These are phyloP conservation scores for Phytopythium montanum DNA, from an alignment of 352 stramenopile species.

Conservation along the genomic window DNA sequence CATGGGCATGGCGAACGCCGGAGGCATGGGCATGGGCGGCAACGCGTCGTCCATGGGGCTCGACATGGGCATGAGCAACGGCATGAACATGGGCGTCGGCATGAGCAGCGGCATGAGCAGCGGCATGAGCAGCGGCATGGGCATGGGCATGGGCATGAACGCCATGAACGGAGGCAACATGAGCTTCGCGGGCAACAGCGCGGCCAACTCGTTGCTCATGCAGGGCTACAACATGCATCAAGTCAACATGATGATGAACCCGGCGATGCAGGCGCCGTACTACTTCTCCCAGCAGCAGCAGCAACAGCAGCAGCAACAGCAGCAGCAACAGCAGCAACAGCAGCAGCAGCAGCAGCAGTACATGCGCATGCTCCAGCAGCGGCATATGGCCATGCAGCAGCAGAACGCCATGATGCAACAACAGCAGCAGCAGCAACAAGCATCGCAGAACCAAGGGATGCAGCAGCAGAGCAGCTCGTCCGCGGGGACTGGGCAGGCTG, in stretches of 20 bases:
- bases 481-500: slow-evolving; percentile 12
- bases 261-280: slow-evolving; percentile 44
- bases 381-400: slow-evolving; percentile 36
- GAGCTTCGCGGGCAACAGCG: slow-evolving; percentile 48
- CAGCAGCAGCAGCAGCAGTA: slow-evolving; percentile 34
- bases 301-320: slow-evolving; percentile 49
- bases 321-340: slow-evolving; percentile 45
- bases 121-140: slow-evolving; percentile 65
- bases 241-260: slow-evolving; percentile 76
- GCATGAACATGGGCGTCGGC: slow-evolving; percentile 48
- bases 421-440: slow-evolving; percentile 39
- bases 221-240: slow-evolving; percentile 62
- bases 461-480: slow-evolving; percentile 18
- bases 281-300: slow-evolving; percentile 70
- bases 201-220: slow-evolving; percentile 66
- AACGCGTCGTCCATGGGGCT: slow-evolving; percentile 8
- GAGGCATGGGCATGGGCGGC: slow-evolving; percentile 11
- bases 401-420: slow-evolving; percentile 20
- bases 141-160: slow-evolving; percentile 26
- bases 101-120: slow-evolving; percentile 41
- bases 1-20: slow-evolving; percentile 12
- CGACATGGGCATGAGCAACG: slow-evolving; percentile 37
- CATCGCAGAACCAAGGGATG: slow-evolving; percentile 19
- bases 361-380: slow-evolving; percentile 61
- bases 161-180: slow-evolving; percentile 50